These are phyloP conservation scores for Schwanniomyces polymorphus DNA, from an alignment of 805 yeast species.

Conservation along the genomic window DNA sequence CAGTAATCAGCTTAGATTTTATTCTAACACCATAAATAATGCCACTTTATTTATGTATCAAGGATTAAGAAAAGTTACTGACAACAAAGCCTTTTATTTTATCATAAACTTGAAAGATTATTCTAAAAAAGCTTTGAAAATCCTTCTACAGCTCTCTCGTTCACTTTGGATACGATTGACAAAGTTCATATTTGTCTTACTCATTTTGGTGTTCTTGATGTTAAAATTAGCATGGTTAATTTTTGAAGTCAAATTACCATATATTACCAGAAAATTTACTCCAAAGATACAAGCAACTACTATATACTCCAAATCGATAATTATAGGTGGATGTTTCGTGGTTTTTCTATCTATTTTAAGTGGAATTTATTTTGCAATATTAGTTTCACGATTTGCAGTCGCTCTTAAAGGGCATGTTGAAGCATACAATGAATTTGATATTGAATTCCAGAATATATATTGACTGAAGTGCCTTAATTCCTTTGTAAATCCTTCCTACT, in stretches of 20 bases:
- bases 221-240: not conserved
- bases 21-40: conserved; percentile 5
- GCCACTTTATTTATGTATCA: conserved; percentile 5
- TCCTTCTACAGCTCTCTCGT: not conserved
- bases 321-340: not conserved
- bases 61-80: conserved; percentile 4
- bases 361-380: not conserved
- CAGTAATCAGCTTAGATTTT: conserved; percentile 5
- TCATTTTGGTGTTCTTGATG: not conserved
- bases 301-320: not conserved
- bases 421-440: not conserved
- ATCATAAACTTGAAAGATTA: not conserved
- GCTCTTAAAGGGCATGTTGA: not conserved
- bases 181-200: not conserved
- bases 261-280: not conserved
- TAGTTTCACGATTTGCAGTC: not conserved
- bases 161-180: not conserved
- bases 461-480: not conserved
- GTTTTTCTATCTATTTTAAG: not conserved
- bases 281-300: not conserved
- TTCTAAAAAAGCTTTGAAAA: not conserved
- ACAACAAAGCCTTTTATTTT: conserved; percentile 1
- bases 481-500: not conserved
- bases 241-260: not conserved
- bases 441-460: not conserved